A percentile compares a stretch with the other conserved stretches of the same genome.
Conservation (phyloP, 768 basidiomycete genomes). For the Agaricus blazei region DNA sequence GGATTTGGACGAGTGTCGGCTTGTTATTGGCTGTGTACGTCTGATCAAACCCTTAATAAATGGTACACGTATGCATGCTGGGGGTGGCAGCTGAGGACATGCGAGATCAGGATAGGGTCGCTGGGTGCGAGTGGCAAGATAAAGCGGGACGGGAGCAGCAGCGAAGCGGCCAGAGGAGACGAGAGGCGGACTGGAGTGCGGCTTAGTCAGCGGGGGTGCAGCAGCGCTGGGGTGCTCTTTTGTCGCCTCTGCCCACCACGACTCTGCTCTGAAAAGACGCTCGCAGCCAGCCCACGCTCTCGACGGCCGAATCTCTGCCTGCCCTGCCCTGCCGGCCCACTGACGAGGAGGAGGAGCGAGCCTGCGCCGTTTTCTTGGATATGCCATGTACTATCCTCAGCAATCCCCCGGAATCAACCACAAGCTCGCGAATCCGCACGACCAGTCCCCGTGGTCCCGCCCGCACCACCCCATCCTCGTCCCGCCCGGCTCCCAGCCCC, state of each 20-base stretch:
- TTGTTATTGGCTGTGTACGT: conserved; percentile 4
- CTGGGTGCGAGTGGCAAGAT: neutral
- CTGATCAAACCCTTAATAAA: neutral
- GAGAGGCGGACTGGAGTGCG: neutral
- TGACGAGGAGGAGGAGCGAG: neutral
- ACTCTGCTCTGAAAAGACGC: neutral
- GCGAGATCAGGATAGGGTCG: neutral
- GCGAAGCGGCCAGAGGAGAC: neutral
- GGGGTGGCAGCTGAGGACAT: neutral
- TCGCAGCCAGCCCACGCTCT: neutral
- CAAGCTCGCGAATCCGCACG: conserved; percentile 71
- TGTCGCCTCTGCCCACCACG: neutral
- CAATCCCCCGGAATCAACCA: conserved; percentile 78
- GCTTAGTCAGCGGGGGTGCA: conserved; percentile 8
- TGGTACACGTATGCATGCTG: too few species aligned
- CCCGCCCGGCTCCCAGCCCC: conserved; percentile 44
- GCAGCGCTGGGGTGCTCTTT: neutral
- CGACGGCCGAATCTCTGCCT: neutral
- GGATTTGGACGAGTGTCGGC: conserved; percentile 12
- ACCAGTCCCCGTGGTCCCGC: conserved; percentile 70
- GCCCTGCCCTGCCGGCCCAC: neutral
- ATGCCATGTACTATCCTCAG: conserved; percentile 80
- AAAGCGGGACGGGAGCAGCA: neutral
- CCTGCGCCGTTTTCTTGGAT: conserved; percentile 8
- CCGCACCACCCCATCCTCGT: conserved; percentile 50